These are phyloP conservation scores for Penstemon barbatus DNA, from an alignment of 257 asterid genomes.

Conservation along the genomic window DNA sequence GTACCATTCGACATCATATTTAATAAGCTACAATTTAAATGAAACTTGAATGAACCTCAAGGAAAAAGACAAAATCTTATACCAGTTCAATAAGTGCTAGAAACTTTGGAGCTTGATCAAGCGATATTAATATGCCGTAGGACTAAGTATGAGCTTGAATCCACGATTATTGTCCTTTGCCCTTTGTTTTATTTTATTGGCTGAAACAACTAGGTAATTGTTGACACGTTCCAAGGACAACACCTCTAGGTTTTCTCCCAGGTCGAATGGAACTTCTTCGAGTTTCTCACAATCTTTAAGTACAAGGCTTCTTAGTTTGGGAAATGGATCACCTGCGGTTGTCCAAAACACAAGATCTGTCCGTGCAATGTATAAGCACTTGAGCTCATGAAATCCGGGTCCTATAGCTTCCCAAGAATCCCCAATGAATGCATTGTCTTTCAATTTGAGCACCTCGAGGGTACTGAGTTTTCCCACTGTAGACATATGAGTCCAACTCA, in stretches of 20 bases:
- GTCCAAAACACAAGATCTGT: constrained; percentile 35
- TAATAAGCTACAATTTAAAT: too few relatives aligned
- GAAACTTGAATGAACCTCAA: too few relatives aligned
- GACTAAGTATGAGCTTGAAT: too few relatives aligned
- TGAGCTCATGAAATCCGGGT: constrained; percentile 26
- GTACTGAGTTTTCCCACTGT: constrained; percentile 32
- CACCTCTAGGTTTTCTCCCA: constrained; percentile 30
- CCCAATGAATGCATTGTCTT: constrained; percentile 47
- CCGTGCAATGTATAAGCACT: constrained; percentile 30
- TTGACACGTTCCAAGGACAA: constrained; percentile 29
- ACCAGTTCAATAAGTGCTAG: too few relatives aligned
- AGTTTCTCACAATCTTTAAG: constrained; percentile 34
- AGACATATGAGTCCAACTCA: constrained; percentile 40
- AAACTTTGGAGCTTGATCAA: too few relatives aligned
- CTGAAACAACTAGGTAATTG: too few relatives aligned
- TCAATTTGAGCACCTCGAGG: constrained; percentile 48
- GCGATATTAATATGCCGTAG: too few relatives aligned
- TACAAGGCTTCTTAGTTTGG: constrained; percentile 30
- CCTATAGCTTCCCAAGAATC: constrained; percentile 23
- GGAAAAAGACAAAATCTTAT: too few relatives aligned
- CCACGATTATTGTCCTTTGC: too few relatives aligned
- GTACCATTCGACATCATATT: too few relatives aligned
- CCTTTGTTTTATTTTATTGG: too few relatives aligned
- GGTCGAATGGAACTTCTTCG: constrained; percentile 25
- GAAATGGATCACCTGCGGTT: constrained; percentile 31